Conservation (phyloP, 208 protist species). For the Leishmania tropica region DNA sequence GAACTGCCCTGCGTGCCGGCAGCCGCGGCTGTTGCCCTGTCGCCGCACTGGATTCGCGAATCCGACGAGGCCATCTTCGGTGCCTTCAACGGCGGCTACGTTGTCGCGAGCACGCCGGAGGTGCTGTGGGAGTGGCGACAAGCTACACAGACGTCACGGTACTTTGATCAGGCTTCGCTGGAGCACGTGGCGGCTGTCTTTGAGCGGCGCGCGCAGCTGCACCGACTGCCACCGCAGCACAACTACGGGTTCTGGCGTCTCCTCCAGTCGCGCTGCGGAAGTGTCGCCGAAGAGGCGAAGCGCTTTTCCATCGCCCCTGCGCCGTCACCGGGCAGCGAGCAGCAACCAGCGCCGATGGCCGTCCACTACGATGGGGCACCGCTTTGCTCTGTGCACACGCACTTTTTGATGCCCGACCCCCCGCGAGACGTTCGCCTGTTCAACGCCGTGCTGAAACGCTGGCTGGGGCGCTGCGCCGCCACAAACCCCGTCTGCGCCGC, state of each 20-base stretch:
- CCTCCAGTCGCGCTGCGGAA: slow-evolving; percentile 40
- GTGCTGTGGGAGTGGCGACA: slow-evolving; percentile 65
- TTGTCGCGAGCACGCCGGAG: slow-evolving; percentile 38
- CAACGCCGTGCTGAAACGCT: slow-evolving; percentile 56
- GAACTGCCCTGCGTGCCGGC: slow-evolving; percentile 44
- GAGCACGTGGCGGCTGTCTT: slow-evolving; percentile 59
- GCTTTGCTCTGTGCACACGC: slow-evolving; percentile 76
- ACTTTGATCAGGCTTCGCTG: slow-evolving; percentile 79
- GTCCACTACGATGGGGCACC: slow-evolving; percentile 64
- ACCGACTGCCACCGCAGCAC: slow-evolving; percentile 63
- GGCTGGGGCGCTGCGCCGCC: slow-evolving; percentile 29
- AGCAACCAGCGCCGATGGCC: slow-evolving; percentile 1
- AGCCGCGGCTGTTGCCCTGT: slow-evolving; percentile 49
- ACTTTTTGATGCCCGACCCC: slow-evolving; percentile 43
- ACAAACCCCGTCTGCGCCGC: slow-evolving; percentile 14
- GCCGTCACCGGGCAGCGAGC: not conserved
- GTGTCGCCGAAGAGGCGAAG: slow-evolving; percentile 35
- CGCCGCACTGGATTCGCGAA: slow-evolving; percentile 55
- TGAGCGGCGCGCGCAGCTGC: slow-evolving; percentile 22
- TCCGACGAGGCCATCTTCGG: slow-evolving; percentile 73
- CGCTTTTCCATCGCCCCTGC: slow-evolving; percentile 53
- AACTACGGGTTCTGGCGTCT: slow-evolving; percentile 92
- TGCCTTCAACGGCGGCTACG: slow-evolving; percentile 75
- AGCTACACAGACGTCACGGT: slow-evolving; percentile 62
- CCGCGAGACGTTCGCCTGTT: slow-evolving; percentile 56